phyloP scores from a whole-genome alignment of 768 basidiomycete genomes.

The Trametes meyenii region DNA sequence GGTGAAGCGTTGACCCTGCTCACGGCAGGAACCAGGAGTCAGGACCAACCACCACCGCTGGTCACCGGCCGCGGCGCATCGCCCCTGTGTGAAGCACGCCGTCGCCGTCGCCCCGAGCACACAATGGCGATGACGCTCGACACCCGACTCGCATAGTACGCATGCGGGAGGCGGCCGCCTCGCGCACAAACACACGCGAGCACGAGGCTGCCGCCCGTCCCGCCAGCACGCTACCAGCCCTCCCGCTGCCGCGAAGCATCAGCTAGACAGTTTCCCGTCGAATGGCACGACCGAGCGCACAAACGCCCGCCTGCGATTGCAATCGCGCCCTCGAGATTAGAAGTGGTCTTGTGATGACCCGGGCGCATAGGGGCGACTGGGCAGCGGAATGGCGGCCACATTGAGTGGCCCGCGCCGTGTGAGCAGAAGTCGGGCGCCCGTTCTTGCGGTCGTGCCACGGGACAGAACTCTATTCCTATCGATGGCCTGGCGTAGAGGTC shows the following conservation, averaged over 20 bases:
- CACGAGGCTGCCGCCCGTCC: conserved; percentile 2
- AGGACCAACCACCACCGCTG: neutral
- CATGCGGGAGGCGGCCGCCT: conserved; percentile 1
- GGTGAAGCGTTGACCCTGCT: conserved; percentile 7
- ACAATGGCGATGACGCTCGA: too few relatives aligned
- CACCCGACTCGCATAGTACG: too few relatives aligned
- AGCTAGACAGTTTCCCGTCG: conserved; percentile 4
- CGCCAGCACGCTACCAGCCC: neutral
- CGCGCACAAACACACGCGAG: neutral
- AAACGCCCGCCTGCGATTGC: conserved; percentile 6
- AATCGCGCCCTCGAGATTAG: conserved; percentile 19
- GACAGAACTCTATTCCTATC: conserved; percentile 22
- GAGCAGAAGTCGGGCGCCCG: conserved; percentile 8
- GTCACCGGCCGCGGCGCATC: neutral
- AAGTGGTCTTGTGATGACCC: conserved; percentile 17
- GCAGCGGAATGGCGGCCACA: conserved; percentile 5
- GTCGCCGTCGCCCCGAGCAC: too few relatives aligned
- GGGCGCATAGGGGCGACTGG: neutral
- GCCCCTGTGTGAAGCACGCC: neutral
- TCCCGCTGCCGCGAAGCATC: conserved; percentile 21
- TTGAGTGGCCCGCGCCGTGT: conserved; percentile 15
- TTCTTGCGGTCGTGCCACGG: conserved; percentile 13
- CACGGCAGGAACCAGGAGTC: neutral
- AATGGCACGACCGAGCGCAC: conserved; percentile 16
- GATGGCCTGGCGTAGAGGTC: conserved; percentile 15